phyloP scores from a whole-genome alignment of 2,329 filamentous ascomycete genomes.

The Taxawa tesnikishii region DNA sequence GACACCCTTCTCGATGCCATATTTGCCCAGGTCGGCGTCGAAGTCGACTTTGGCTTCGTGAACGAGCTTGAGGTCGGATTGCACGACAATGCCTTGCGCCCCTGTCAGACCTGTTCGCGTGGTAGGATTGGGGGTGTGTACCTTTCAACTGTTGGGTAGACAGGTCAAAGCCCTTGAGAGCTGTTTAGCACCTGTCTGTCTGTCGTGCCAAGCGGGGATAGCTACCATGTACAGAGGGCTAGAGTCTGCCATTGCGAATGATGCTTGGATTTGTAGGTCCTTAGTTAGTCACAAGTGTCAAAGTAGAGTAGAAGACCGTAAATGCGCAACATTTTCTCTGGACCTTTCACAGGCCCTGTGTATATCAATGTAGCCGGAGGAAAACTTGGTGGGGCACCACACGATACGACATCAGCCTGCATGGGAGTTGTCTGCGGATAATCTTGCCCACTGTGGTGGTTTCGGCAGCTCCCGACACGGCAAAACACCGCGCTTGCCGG shows the following conservation, averaged over 20 bases:
- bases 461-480: too few species aligned
- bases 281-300: too few species aligned
- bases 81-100: constrained; percentile 62
- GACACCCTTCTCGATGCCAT: constrained; percentile 76
- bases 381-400: too few species aligned
- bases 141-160: constrained; percentile 96
- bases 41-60: constrained; percentile 91
- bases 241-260: not conserved
- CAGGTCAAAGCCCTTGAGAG: constrained; percentile 63
- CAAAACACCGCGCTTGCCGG: too few species aligned
- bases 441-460: too few species aligned
- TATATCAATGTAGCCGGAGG: too few species aligned
- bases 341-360: too few species aligned
- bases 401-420: too few species aligned
- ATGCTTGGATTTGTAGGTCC: too few species aligned
- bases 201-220: not conserved
- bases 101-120: constrained; percentile 1
- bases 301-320: too few species aligned
- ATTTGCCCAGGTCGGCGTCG: constrained; percentile 63
- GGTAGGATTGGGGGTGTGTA: not conserved
- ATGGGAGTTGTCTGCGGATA: too few species aligned
- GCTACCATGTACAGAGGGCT: constrained; percentile 6
- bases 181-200: constrained; percentile 4
- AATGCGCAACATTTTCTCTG: too few species aligned
- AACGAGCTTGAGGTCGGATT: constrained; percentile 66